Conservation (phyloP, 768 basidiomycete genomes). For the Termitomyces sp. region DNA sequence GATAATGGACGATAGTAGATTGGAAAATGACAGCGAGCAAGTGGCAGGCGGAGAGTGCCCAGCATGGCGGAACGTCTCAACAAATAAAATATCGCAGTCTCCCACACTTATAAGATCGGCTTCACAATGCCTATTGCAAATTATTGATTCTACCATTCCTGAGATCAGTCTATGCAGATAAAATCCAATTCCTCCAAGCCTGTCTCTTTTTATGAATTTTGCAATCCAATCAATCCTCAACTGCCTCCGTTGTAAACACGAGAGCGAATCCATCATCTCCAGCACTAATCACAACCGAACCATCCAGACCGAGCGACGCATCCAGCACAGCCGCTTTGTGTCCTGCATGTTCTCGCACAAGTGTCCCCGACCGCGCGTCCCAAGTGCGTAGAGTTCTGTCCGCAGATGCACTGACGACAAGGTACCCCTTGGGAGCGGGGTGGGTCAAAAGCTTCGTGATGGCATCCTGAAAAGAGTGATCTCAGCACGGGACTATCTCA, state of each 20-base stretch:
- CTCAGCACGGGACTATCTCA: neutral
- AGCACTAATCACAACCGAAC: constrained; percentile 77
- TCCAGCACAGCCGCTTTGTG: constrained; percentile 76
- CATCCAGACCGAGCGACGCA: constrained; percentile 67
- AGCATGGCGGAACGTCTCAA: neutral
- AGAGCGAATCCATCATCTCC: constrained; percentile 88
- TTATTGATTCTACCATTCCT: neutral
- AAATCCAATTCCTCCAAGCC: neutral
- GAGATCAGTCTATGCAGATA: neutral
- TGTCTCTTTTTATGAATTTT: neutral
- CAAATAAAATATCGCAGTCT: too few relatives aligned
- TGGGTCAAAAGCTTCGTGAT: constrained; percentile 77
- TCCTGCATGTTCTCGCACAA: constrained; percentile 78
- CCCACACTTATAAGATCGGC: too few relatives aligned
- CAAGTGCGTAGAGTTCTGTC: constrained; percentile 87
- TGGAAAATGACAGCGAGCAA: neutral
- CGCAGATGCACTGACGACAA: constrained; percentile 83
- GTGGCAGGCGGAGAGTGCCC: neutral
- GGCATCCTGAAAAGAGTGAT: constrained; percentile 58
- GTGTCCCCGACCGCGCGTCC: constrained; percentile 83
- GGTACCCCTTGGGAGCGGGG: constrained; percentile 69
- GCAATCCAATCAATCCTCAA: constrained; percentile 20
- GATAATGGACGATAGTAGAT: neutral
- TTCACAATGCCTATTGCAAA: too few relatives aligned
- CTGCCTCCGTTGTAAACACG: constrained; percentile 69